Evolutionary conservation across 2,329 filamentous ascomycete species (phyloP), one percentile per base, ranked within the genome.

Genomic region (Fusarium sp.): DNA sequence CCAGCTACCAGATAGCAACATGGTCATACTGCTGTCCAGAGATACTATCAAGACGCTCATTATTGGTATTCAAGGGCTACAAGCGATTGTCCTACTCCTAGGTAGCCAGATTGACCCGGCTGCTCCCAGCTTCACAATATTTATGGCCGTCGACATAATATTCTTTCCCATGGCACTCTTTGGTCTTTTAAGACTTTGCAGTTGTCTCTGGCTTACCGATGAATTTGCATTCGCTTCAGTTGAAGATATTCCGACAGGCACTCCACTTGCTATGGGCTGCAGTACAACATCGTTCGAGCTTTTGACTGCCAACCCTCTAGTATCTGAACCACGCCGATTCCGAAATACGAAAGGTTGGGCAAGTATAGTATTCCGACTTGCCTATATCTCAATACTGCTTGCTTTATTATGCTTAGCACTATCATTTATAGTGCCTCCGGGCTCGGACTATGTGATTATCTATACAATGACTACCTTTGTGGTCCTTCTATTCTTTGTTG

Each of bases 161-260:
- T 63, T 63, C 9, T 63, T 63, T 6, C 60, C 60, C 0, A n/a
- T 63, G 2, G 56, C 60, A 4, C 39, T 63, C 0, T 50, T 63
- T 7, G 60, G 60, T 1, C 12, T 63, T 4, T 8, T 63, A 4
- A 61, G 60, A 2, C 56, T 63, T 1, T 63, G 60, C 8, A 50
- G 44, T 23, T 63, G 49, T 1, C 5, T 56, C 0, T 56, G 43
- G 44, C 44, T 63, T 10, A 63, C 59, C 6, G 49, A 63, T 7
- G 57, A 63, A 15, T 63, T 63, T 3, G 40, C 57, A 14, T 63
- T 56, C 2, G 56, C 56, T 0, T 62, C 55, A 0, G 30, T 62
- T 8, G 56, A 62, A 5, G 56, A 62, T 0, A 4, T 49, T 2
- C 30, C 38, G 1, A 5, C 38, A 7, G 24, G 30, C 1, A 26